A percentile compares a stretch with the other conserved stretches of the same genome.
Evolutionary conservation across 805 yeast species (phyloP).

Genomic region (Yamadazyma kitorensis): DNA sequence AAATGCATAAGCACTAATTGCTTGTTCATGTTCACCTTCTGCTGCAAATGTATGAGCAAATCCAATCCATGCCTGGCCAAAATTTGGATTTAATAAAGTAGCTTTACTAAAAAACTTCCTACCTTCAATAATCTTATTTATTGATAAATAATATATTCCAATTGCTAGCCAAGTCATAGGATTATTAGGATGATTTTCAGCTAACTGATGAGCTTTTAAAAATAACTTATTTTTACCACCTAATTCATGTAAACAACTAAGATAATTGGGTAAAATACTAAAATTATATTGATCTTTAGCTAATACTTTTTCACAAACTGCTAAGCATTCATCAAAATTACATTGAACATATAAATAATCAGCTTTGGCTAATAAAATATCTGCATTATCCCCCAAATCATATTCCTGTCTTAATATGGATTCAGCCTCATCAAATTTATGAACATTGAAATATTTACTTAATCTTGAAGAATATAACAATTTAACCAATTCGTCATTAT

Average conservation of each 20-base stretch:
- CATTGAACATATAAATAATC: conserved; percentile 73
- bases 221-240: conserved; percentile 81
- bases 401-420: conserved; percentile 66
- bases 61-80: conserved; percentile 96
- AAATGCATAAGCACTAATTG: conserved; percentile 93
- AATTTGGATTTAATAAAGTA: conserved; percentile 81
- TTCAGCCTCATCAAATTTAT: conserved; percentile 63
- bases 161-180: conserved; percentile 91
- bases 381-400: conserved; percentile 65
- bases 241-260: conserved; percentile 81
- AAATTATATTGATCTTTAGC: conserved; percentile 68
- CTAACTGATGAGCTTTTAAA: conserved; percentile 76
- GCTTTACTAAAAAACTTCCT: conserved; percentile 86
- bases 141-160: conserved; percentile 82
- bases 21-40: conserved; percentile 99
- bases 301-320: conserved; percentile 62
- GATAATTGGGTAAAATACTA: conserved; percentile 69
- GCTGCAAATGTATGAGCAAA: conserved; percentile 97
- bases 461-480: conserved; percentile 72
- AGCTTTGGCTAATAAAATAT: conserved; percentile 64
- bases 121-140: conserved; percentile 74
- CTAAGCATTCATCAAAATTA: conserved; percentile 71
- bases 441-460: conserved; percentile 65
- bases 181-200: conserved; percentile 77
- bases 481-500: conserved; percentile 77